Conservation (phyloP, 2,329 filamentous ascomycete genomes). For the Xylaria sp. region DNA sequence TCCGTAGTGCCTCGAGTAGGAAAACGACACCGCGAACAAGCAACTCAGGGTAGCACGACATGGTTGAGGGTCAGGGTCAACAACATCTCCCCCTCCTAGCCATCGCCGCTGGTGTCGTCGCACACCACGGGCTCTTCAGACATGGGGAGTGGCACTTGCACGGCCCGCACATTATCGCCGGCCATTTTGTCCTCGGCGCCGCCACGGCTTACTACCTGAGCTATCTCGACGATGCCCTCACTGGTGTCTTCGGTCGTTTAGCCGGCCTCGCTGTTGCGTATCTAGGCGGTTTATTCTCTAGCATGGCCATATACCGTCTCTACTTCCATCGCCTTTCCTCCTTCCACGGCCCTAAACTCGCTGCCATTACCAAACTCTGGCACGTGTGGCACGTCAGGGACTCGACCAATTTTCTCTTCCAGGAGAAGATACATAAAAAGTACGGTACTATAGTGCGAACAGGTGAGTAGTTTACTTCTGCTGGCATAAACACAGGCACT, state of each 20-base stretch:
- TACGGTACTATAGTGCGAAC: conserved; percentile 40
- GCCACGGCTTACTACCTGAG: conserved; percentile 26
- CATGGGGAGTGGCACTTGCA: conserved; percentile 41
- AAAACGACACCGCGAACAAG: not conserved
- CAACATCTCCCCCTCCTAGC: conserved; percentile 32
- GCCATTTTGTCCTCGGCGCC: conserved; percentile 29
- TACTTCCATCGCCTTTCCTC: conserved; percentile 49
- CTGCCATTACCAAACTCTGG: conserved; percentile 46
- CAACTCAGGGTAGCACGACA: not conserved
- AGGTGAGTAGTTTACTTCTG: conserved; percentile 22
- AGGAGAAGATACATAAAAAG: conserved; percentile 33
- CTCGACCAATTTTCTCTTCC: conserved; percentile 36
- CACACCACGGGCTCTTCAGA: conserved; percentile 38
- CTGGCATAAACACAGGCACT: not conserved
- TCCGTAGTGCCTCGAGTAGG: not conserved
- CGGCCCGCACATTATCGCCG: conserved; percentile 36
- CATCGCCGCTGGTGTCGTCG: conserved; percentile 31
- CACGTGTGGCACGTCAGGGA: conserved; percentile 40
- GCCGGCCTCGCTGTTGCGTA: conserved; percentile 29
- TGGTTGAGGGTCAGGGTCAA: conserved; percentile 19
- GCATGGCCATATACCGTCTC: conserved; percentile 49
- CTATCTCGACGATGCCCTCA: not conserved
- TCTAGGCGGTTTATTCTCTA: conserved; percentile 36
- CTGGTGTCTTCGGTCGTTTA: conserved; percentile 10
- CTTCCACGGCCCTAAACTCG: conserved; percentile 50